phyloP scores from a whole-genome alignment of 2,329 filamentous ascomycete genomes.

The Diplodia seriata region DNA sequence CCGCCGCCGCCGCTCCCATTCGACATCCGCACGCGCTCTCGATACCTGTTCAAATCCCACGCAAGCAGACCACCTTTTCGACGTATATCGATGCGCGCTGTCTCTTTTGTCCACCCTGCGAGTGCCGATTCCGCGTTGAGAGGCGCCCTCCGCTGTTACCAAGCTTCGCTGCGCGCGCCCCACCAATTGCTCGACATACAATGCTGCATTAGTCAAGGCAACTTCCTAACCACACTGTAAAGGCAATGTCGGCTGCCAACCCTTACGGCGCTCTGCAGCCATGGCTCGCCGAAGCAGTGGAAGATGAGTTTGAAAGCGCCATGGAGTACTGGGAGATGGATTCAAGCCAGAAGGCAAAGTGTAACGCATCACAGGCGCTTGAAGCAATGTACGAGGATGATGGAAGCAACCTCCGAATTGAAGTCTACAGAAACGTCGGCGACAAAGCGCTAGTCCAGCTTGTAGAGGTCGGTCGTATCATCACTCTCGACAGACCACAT shows the following conservation, averaged over 20 bases:
- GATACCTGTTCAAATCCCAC: not conserved
- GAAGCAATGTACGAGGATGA: constrained; percentile 44
- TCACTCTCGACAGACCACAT: not conserved
- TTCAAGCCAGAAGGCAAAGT: not conserved
- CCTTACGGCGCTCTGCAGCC: not conserved
- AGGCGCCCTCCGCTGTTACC: not conserved
- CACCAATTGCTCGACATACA: not conserved
- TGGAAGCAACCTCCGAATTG: constrained; percentile 45
- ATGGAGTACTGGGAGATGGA: not conserved
- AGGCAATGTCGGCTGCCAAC: not conserved
- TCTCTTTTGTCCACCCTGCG: not conserved
- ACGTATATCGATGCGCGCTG: not conserved
- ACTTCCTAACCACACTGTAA: not conserved
- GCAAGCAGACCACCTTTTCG: not conserved
- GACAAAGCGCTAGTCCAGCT: constrained; percentile 38
- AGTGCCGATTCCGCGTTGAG: not conserved
- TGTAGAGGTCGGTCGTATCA: constrained; percentile 35
- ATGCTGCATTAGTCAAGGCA: not conserved
- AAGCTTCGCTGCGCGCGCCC: not conserved
- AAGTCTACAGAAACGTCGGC: constrained; percentile 30
- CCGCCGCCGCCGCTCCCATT: not conserved
- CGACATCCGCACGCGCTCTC: not conserved
- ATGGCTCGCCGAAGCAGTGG: constrained; percentile 8
- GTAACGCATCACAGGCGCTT: not conserved
- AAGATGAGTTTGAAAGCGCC: constrained; percentile 9